A percentile compares a stretch with the other conserved stretches of the same genome.
phyloP scores from a whole-genome alignment of 352 stramenopile genomes.

The Pythium aristosporum region DNA sequence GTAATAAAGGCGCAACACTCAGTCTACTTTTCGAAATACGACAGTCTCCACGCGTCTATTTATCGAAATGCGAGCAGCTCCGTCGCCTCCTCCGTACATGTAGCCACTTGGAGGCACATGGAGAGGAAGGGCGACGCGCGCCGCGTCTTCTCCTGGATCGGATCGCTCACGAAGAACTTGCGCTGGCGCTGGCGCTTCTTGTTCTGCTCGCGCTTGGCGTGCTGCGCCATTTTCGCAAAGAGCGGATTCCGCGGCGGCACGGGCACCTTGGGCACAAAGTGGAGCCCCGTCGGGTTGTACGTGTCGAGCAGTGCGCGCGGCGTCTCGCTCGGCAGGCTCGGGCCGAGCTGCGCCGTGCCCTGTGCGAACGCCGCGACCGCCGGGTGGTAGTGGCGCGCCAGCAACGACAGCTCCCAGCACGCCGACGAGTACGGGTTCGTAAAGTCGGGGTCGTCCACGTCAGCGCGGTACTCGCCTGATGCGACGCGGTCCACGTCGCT shows the following conservation, averaged over 20 bases:
- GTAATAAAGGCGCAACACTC: background rate
- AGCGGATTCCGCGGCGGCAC: constrained; percentile 67
- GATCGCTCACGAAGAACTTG: constrained; percentile 77
- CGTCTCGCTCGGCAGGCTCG: constrained; percentile 68
- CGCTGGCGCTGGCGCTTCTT: constrained; percentile 50
- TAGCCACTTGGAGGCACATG: constrained; percentile 35
- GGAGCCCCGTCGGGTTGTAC: constrained; percentile 43
- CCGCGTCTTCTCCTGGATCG: constrained; percentile 32
- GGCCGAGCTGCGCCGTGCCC: constrained; percentile 57
- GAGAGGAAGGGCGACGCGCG: constrained; percentile 36
- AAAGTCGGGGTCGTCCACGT: constrained; percentile 94
- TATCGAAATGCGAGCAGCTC: constrained; percentile 30
- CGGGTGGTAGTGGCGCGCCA: constrained; percentile 88
- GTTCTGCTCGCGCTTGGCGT: constrained; percentile 55
- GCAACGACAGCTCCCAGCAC: constrained; percentile 91
- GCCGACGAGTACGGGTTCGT: constrained; percentile 94
- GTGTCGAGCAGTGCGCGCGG: constrained; percentile 59
- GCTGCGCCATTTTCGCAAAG: constrained; percentile 58
- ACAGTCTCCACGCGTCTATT: constrained; percentile 3
- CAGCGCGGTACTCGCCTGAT: constrained; percentile 89
- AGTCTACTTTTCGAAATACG: background rate
- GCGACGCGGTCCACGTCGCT: constrained; percentile 95
- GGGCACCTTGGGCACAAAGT: constrained; percentile 61
- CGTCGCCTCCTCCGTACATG: background rate
- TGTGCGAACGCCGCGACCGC: constrained; percentile 63